These are phyloP conservation scores for Malbranchea cinnamomea DNA, from an alignment of 2,329 filamentous ascomycete species.

Conservation along the genomic window DNA sequence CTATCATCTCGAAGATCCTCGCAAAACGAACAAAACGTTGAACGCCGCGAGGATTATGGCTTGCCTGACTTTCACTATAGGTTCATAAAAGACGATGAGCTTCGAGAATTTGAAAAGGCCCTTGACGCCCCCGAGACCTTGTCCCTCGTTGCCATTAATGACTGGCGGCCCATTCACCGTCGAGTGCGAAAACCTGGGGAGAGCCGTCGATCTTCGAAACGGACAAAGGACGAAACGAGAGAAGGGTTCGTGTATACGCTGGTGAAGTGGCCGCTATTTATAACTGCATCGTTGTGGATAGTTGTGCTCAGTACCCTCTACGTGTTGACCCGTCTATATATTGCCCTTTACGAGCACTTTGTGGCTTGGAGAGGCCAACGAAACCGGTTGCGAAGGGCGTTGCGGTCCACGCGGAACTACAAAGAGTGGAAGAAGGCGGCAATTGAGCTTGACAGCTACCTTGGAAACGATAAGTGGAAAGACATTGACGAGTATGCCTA, in stretches of 20 bases:
- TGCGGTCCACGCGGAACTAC: constrained; percentile 62
- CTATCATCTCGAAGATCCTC: too few species aligned
- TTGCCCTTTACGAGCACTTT: constrained; percentile 82
- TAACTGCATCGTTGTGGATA: constrained; percentile 74
- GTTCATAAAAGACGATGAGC: constrained; percentile 58
- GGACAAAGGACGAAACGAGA: constrained; percentile 77
- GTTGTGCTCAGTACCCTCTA: constrained; percentile 58
- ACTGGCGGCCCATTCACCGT: constrained; percentile 83
- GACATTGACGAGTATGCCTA: constrained; percentile 47
- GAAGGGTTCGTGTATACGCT: constrained; percentile 84
- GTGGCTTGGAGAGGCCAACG: constrained; percentile 76
- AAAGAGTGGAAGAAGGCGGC: constrained; percentile 71
- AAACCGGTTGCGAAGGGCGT: constrained; percentile 51
- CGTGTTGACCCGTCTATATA: constrained; percentile 70
- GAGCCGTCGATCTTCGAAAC: constrained; percentile 32
- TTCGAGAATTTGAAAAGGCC: constrained; percentile 65
- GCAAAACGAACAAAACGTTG: constrained; percentile 4
- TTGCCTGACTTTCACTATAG: constrained; percentile 70
- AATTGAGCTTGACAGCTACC: constrained; percentile 59
- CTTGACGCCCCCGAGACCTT: constrained; percentile 66
- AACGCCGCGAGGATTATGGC: constrained; percentile 39
- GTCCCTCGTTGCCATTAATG: constrained; percentile 75
- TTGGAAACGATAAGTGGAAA: constrained; percentile 51
- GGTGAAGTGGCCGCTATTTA: constrained; percentile 77
- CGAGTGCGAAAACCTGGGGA: constrained; percentile 41